Evolutionary conservation across 257 asterid genomes (phyloP).

Genomic region (Plectranthus barbatus): DNA sequence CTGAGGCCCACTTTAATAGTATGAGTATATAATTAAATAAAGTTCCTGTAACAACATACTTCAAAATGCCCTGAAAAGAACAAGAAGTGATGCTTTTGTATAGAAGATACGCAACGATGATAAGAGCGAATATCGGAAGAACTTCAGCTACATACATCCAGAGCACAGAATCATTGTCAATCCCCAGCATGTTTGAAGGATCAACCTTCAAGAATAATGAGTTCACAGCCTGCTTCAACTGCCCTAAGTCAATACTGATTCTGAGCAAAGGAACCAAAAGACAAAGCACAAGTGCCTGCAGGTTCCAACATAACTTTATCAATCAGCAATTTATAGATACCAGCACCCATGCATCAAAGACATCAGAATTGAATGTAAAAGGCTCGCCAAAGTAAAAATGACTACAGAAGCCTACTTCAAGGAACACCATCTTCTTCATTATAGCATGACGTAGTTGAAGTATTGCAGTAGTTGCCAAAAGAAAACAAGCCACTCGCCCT

Average conservation of each 20-base stretch:
- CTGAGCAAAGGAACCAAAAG: conserved; percentile 70
- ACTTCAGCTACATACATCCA: conserved; percentile 47
- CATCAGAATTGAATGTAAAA: neutral
- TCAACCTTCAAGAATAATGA: conserved; percentile 48
- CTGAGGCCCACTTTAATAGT: conserved; percentile 56
- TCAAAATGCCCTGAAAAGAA: conserved; percentile 42
- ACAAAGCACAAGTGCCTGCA: conserved; percentile 67
- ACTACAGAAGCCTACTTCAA: conserved; percentile 44
- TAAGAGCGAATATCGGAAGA: conserved; percentile 53
- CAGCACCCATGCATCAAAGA: neutral
- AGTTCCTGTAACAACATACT: conserved; percentile 49
- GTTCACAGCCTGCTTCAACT: conserved; percentile 53
- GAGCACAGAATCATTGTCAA: conserved; percentile 37
- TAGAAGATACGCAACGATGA: conserved; percentile 43
- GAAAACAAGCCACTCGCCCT: conserved; percentile 89
- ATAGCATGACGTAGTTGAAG: conserved; percentile 61
- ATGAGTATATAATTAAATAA: conserved; percentile 47
- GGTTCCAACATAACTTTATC: conserved; percentile 17
- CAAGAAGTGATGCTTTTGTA: conserved; percentile 38
- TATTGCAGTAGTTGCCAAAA: conserved; percentile 80
- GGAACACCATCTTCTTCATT: conserved; percentile 44
- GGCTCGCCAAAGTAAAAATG: neutral
- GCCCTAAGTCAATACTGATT: conserved; percentile 68
- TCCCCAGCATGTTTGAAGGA: conserved; percentile 51
- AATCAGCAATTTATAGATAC: neutral